phyloP scores from a whole-genome alignment of 345 rosid genomes.

The rapeseed (Brassica napus) region DNA sequence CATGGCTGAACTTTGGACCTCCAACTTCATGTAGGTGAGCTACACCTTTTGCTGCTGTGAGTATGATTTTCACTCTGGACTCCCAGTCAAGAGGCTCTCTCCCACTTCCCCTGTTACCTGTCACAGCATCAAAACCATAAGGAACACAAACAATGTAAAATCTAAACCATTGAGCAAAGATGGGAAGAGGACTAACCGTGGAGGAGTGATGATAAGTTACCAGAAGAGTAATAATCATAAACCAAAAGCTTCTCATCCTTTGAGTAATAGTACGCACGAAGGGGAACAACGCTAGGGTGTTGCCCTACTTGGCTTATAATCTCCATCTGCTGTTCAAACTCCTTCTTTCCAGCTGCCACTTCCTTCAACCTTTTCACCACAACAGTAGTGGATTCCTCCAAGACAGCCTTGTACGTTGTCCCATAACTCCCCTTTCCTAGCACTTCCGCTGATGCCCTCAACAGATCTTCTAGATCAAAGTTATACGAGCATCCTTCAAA shows the following conservation, averaged over 20 bases:
- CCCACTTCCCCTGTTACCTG: slow-evolving; percentile 62
- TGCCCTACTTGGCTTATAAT: slow-evolving; percentile 62
- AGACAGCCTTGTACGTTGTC: slow-evolving; percentile 80
- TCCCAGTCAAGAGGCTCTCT: slow-evolving; percentile 72
- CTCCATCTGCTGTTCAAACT: slow-evolving; percentile 96
- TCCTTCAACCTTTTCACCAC: slow-evolving; percentile 89
- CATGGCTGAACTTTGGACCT: slow-evolving; percentile 77
- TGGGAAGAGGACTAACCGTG: slow-evolving; percentile 59
- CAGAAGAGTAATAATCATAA: slow-evolving; percentile 57
- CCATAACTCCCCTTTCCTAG: slow-evolving; percentile 89
- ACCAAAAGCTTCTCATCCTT: slow-evolving; percentile 92
- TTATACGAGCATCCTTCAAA: slow-evolving; percentile 73
- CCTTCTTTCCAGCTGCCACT: slow-evolving; percentile 72
- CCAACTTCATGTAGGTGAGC: slow-evolving; percentile 70
- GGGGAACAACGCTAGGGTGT: slow-evolving; percentile 68
- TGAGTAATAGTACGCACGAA: slow-evolving; percentile 87
- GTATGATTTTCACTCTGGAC: slow-evolving; percentile 63
- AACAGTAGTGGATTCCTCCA: slow-evolving; percentile 78
- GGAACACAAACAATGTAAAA: not conserved
- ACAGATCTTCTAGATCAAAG: slow-evolving; percentile 81
- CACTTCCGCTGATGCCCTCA: slow-evolving; percentile 96
- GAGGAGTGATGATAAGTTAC: slow-evolving; percentile 66
- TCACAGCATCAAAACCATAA: slow-evolving; percentile 11
- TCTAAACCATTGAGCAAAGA: not conserved
- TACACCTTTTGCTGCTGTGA: slow-evolving; percentile 70